These are phyloP conservation scores for Peronospora farinosa DNA, from an alignment of 352 stramenopile species.

Conservation along the genomic window DNA sequence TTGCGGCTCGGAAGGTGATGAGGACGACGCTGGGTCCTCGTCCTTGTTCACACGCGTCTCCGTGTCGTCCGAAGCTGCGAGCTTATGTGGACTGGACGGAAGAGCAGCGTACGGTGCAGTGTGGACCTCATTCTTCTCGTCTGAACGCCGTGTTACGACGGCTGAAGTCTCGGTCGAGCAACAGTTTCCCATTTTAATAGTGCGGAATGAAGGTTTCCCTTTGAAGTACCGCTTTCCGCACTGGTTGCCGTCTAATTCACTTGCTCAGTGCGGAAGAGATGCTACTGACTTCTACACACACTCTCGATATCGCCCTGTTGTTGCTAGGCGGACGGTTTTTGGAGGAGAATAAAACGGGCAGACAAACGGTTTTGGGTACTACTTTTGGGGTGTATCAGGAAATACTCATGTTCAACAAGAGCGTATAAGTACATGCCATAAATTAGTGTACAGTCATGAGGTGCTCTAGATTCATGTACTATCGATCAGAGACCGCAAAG, in stretches of 20 bases:
- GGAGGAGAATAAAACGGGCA: slow-evolving; percentile 1
- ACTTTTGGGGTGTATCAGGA: neutral
- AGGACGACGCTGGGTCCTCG: slow-evolving; percentile 9
- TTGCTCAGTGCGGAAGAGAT: slow-evolving; percentile 13
- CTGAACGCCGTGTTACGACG: slow-evolving; percentile 30
- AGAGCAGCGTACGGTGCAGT: slow-evolving; percentile 18
- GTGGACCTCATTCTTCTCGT: slow-evolving; percentile 17
- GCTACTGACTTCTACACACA: slow-evolving; percentile 7
- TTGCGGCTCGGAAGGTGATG: slow-evolving; percentile 14
- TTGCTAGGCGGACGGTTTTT: slow-evolving; percentile 1
- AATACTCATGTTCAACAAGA: neutral
- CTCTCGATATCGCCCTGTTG: slow-evolving; percentile 6
- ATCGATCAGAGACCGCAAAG: too few species aligned
- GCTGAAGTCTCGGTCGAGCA: slow-evolving; percentile 63
- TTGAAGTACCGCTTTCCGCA: slow-evolving; percentile 18
- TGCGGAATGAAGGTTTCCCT: slow-evolving; percentile 8
- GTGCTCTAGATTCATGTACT: too few species aligned
- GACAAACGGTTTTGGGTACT: too few species aligned
- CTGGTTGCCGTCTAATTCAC: slow-evolving; percentile 21
- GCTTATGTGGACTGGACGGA: slow-evolving; percentile 18
- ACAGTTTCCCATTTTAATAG: slow-evolving; percentile 66
- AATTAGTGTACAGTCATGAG: too few species aligned
- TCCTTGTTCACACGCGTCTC: slow-evolving; percentile 20
- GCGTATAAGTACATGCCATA: too few species aligned
- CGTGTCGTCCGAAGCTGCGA: slow-evolving; percentile 21